A percentile compares a stretch with the other conserved stretches of the same genome.
These are phyloP conservation scores for Bisporella sp. DNA, from an alignment of 2,329 filamentous ascomycete genomes.

Conservation along the genomic window DNA sequence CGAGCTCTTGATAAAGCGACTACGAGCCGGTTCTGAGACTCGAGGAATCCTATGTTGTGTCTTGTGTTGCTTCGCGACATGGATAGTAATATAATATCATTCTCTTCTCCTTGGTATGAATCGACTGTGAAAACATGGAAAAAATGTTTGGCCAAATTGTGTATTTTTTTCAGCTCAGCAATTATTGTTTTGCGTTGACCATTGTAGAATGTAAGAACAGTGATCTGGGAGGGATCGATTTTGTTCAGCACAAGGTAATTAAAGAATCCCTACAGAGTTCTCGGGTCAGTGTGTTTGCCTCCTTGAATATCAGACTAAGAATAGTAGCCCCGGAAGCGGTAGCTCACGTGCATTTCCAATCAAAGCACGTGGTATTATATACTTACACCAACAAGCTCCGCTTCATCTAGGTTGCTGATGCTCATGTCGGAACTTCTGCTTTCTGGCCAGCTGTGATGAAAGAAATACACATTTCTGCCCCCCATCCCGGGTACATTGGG, in stretches of 20 bases:
- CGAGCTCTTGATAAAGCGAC: slow-evolving; percentile 63
- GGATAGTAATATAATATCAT: slow-evolving; percentile 74
- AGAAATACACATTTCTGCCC: slow-evolving; percentile 51
- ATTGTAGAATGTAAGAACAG: slow-evolving; percentile 54
- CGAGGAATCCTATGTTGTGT: slow-evolving; percentile 64
- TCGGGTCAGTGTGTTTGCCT: no score
- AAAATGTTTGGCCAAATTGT: slow-evolving; percentile 29
- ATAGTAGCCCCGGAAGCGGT: no score
- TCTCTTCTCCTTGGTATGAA: slow-evolving; percentile 87
- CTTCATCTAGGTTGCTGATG: slow-evolving; percentile 64
- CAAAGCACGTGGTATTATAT: no score
- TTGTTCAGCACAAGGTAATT: slow-evolving; percentile 67
- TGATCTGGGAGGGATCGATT: slow-evolving; percentile 54
- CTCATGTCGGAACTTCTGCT: slow-evolving; percentile 55
- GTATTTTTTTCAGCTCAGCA: slow-evolving; percentile 33
- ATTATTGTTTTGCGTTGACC: slow-evolving; percentile 60
- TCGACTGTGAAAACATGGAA: slow-evolving; percentile 73
- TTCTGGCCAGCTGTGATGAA: slow-evolving; percentile 60
- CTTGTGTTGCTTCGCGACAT: slow-evolving; percentile 63
- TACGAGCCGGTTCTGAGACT: slow-evolving; percentile 50
- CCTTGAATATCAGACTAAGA: no score
- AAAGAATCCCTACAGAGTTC: slow-evolving; percentile 44
- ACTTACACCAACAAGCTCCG: slow-evolving; percentile 58
- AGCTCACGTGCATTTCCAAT: no score
- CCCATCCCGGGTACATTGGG: slow-evolving; percentile 57